phyloP scores from a whole-genome alignment of 441 rosid genomes.

The Dalechampia spathulata region DNA sequence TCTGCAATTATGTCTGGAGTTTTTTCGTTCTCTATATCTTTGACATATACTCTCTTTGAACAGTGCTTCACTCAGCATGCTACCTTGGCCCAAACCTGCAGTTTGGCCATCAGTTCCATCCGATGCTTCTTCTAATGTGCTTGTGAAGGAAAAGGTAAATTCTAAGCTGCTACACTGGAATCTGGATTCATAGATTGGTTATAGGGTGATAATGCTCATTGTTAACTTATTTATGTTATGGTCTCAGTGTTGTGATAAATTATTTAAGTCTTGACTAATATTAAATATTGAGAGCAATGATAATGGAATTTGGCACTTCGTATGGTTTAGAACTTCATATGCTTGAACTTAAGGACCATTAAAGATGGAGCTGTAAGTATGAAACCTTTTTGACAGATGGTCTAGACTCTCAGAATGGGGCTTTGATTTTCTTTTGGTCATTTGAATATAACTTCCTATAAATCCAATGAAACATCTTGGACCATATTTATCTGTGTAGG shows the following conservation, averaged over 20 bases:
- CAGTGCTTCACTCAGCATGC: constrained; percentile 99
- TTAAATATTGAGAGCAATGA: background rate
- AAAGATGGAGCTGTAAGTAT: background rate
- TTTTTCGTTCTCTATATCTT: constrained; percentile 11
- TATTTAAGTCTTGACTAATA: background rate
- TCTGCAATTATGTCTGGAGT: background rate
- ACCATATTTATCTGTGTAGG: constrained; percentile 30
- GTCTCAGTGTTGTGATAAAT: constrained; percentile 5
- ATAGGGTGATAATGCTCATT: background rate
- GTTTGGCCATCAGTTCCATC: constrained; percentile 93
- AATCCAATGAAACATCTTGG: background rate
- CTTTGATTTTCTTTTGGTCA: background rate
- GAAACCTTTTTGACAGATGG: background rate
- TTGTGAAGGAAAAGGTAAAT: constrained; percentile 93
- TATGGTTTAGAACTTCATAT: background rate
- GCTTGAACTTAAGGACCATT: background rate
- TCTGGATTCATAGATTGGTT: constrained; percentile 8
- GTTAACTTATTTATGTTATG: background rate
- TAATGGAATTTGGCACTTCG: background rate
- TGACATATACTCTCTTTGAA: constrained; percentile 22
- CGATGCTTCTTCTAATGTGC: constrained; percentile 79
- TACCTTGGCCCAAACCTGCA: constrained; percentile 96
- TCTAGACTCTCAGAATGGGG: background rate
- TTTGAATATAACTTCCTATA: background rate
- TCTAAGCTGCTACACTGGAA: constrained; percentile 15